These are phyloP conservation scores for Cladosporium sphaerospermum DNA, from an alignment of 2,329 filamentous ascomycete genomes.

Conservation along the genomic window DNA sequence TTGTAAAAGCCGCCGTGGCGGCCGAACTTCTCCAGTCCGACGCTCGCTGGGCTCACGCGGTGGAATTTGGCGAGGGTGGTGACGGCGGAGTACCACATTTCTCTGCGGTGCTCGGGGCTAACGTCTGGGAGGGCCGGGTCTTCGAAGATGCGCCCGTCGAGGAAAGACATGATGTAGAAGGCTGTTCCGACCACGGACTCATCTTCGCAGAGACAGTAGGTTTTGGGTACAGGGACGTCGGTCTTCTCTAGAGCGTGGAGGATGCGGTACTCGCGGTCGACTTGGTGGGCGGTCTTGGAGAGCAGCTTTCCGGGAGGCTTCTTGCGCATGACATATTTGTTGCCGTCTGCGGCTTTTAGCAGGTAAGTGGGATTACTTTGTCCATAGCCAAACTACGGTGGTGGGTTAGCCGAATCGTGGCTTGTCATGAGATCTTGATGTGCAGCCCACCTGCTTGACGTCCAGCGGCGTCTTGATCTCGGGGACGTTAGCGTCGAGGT, in stretches of 20 bases:
- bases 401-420: background rate
- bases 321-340: slow-evolving; percentile 86
- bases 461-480: slow-evolving; percentile 76
- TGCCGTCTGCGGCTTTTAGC: slow-evolving; percentile 63
- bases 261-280: slow-evolving; percentile 91
- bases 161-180: slow-evolving; percentile 96
- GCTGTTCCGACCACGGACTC: slow-evolving; percentile 72
- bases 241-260: slow-evolving; percentile 75
- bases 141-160: slow-evolving; percentile 89
- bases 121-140: slow-evolving; percentile 76
- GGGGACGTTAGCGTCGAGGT: slow-evolving; percentile 71
- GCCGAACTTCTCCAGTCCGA: slow-evolving; percentile 69
- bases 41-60: slow-evolving; percentile 57
- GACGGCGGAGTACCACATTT: slow-evolving; percentile 82
- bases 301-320: slow-evolving; percentile 93
- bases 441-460: slow-evolving; percentile 68
- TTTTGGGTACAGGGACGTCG: slow-evolving; percentile 77
- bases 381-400: slow-evolving; percentile 79
- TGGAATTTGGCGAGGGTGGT: slow-evolving; percentile 82
- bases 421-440: background rate
- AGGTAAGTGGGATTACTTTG: slow-evolving; percentile 98
- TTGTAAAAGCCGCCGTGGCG: slow-evolving; percentile 71
- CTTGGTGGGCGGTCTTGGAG: slow-evolving; percentile 89
- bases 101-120: slow-evolving; percentile 59
- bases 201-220: slow-evolving; percentile 83